Evolutionary conservation across 495 filamentous ascomycete genomes (phyloP), one percentile per base, ranked within the genome.

Genomic region (Penicillium parvum): DNA sequence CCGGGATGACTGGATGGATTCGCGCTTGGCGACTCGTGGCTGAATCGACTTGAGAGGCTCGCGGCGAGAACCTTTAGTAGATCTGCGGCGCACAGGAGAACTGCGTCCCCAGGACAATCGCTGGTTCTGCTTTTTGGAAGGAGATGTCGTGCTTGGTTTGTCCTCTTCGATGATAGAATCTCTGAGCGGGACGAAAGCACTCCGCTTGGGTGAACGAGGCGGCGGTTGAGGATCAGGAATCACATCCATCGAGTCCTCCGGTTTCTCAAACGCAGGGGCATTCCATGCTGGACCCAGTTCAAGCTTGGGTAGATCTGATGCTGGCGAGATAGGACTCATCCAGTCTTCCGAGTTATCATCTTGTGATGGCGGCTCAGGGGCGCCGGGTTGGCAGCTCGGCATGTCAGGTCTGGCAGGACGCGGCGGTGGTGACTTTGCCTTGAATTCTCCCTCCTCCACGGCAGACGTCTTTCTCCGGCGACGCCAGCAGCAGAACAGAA

Each of bases 401-500:
- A 64, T 21, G 11, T 57, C 57, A 5, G 64, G 57, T 5, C 50
- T 43, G 16, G 40, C 37, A 10, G 58, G 63, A 2, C 47, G 53
- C 19, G 50, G 47, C 0, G 60, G 54, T 6, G 53, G 37, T 20
- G 26, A 7, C 27, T 65, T 66, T n/a, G 55, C 47, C 32, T 56
- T 45, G 3, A 45, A 47, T 10, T 30, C 20, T 20, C 48, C 61
- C 14, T 64, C 64, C 41, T 68, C 64, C 2, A 55, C 42, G 1
- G 51, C 50, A 8, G 49, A 14, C 10, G 51, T 26, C 30, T 38
- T 52, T 35, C 58, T 63, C 43, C 62, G 63, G 37, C 65, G 63
- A 28, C 68, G 61, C 57, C 63, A 68, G 51, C 61, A 73, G 39
- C 56, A 67, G 37, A 74, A 66, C 16, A 76, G 43, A 20, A 73